phyloP scores from a whole-genome alignment of 306 rosid species.

The Pterocarpus macrocarpus region DNA sequence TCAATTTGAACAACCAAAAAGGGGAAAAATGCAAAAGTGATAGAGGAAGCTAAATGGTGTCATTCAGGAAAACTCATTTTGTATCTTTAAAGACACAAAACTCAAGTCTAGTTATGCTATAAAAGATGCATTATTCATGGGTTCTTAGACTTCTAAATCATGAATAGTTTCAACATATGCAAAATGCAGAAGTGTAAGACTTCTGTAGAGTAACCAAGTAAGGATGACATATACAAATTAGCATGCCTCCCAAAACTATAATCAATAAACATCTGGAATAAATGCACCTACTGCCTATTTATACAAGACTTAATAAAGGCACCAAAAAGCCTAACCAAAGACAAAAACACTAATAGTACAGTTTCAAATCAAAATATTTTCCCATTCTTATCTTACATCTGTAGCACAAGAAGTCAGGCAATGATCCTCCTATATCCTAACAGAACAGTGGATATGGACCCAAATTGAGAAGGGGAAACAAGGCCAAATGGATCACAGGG shows the following conservation, averaged over 20 bases:
- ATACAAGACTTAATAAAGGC: not conserved
- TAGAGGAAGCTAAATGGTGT: conserved; percentile 12
- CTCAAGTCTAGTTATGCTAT: not conserved
- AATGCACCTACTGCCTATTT: not conserved
- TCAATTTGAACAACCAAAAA: conserved; percentile 10
- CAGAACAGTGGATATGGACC: not conserved
- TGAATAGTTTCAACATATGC: not conserved
- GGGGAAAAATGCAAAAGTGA: conserved; percentile 9
- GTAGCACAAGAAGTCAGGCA: not conserved
- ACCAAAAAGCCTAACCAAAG: not conserved
- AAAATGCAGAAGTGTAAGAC: not conserved
- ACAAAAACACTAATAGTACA: not conserved
- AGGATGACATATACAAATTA: not conserved
- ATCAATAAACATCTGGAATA: not conserved
- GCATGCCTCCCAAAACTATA: not conserved
- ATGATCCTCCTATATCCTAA: not conserved
- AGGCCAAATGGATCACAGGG: not conserved
- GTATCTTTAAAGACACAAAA: not conserved
- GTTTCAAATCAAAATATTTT: not conserved
- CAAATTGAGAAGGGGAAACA: not conserved
- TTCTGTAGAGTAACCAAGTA: not conserved
- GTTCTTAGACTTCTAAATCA: conserved; percentile 1
- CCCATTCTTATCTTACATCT: not conserved
- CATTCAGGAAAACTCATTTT: not conserved
- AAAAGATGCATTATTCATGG: not conserved